Conservation (phyloP, 2,329 filamentous ascomycete genomes). For the Talaromyces rugulosus region DNA sequence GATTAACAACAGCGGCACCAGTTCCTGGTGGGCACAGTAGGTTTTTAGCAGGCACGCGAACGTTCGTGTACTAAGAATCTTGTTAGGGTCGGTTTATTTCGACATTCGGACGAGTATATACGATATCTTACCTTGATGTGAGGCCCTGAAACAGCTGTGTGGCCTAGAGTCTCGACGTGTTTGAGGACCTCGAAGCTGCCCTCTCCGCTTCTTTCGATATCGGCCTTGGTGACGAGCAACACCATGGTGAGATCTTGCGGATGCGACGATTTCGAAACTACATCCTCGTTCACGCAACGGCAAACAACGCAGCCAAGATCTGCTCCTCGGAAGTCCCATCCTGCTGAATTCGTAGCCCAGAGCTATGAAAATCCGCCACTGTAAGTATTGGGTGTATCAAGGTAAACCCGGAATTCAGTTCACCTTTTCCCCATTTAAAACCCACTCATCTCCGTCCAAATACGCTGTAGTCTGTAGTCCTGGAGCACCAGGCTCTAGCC, state of each 20-base stretch:
- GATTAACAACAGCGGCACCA: conserved; percentile 41
- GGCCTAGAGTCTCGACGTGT: conserved; percentile 44
- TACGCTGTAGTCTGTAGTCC: conserved; percentile 49
- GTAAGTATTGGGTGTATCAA: background rate
- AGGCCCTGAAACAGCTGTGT: conserved; percentile 47
- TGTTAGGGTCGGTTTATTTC: background rate
- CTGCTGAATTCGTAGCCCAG: conserved; percentile 53
- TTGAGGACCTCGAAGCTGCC: conserved; percentile 45
- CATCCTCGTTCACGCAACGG: conserved; percentile 29
- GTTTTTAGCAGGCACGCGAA: conserved; percentile 47
- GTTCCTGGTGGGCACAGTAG: conserved; percentile 43
- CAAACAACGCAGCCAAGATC: conserved; percentile 53
- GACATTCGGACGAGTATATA: background rate
- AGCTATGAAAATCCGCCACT: conserved; percentile 28
- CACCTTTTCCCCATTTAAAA: conserved; percentile 53
- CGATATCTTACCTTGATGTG: conserved; percentile 32
- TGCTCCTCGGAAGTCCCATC: conserved; percentile 52
- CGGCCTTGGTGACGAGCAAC: conserved; percentile 46
- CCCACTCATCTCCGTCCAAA: conserved; percentile 47
- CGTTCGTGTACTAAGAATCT: conserved; percentile 36
- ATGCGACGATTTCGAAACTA: conserved; percentile 11
- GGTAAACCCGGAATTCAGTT: background rate
- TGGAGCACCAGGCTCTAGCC: conserved; percentile 44
- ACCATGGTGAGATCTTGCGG: conserved; percentile 38
- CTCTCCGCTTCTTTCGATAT: conserved; percentile 43